Percentiles rank a stretch among this genome's conserved stretches.
Conservation (phyloP, 345 rosid species). For the Citrus medica region DNA sequence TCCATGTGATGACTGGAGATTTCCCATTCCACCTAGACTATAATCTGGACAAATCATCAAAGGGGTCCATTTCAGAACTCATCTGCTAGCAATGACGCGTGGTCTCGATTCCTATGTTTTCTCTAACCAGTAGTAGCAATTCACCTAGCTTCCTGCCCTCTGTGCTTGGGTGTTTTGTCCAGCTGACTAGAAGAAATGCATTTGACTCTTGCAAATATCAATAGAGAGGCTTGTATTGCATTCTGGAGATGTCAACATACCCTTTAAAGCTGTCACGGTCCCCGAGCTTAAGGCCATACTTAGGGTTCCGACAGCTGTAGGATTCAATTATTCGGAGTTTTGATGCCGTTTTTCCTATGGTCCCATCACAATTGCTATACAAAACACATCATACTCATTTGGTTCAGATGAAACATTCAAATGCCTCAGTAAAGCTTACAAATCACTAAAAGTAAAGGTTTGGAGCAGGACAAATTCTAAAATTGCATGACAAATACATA, state of each 20-base stretch:
- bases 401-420: neutral
- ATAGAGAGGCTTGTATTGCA: neutral
- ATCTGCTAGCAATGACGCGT: neutral
- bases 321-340: neutral
- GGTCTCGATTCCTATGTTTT: neutral
- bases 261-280: neutral
- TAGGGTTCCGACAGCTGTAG: neutral
- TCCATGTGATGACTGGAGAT: neutral
- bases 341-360: neutral
- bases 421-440: neutral
- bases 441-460: neutral
- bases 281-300: too few species aligned
- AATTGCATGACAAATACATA: neutral
- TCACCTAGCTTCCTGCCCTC: neutral
- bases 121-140: neutral
- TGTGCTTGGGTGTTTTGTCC: neutral
- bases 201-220: neutral
- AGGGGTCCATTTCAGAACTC: neutral
- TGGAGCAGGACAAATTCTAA: neutral
- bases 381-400: neutral
- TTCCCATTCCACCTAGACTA: constrained; percentile 1
- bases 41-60: neutral
- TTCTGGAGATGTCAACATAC: neutral
- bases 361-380: neutral
- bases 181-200: neutral